Percentiles rank a stretch among this genome's conserved stretches.
phyloP scores from a whole-genome alignment of 2,329 filamentous ascomycete genomes.

The Ophiocordyceps camponoti-saundersi region DNA sequence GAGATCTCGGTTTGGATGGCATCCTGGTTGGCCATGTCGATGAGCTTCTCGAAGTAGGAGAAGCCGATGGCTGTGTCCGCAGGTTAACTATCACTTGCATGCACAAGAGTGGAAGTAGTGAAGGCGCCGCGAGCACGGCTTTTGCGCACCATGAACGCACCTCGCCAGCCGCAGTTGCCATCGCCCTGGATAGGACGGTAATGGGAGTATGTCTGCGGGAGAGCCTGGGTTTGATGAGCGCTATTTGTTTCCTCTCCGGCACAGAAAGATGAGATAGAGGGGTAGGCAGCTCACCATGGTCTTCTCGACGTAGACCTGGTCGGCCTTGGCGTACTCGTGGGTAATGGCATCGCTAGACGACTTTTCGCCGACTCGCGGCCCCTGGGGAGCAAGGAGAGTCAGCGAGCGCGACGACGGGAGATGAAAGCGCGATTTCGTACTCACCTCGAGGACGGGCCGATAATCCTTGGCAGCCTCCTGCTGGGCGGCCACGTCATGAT shows the following conservation, averaged over 20 bases:
- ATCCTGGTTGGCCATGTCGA: constrained; percentile 45
- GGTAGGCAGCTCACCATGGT: constrained; percentile 48
- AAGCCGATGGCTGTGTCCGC: constrained; percentile 63
- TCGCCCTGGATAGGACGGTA: constrained; percentile 82
- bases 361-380: constrained; percentile 65
- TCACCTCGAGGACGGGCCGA: constrained; percentile 38
- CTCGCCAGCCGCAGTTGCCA: constrained; percentile 95
- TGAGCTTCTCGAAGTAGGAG: constrained; percentile 76
- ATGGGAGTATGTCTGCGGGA: constrained; percentile 71
- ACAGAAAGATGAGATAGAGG: not conserved
- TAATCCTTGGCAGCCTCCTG: constrained; percentile 43
- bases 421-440: not conserved
- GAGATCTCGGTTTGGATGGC: constrained; percentile 54
- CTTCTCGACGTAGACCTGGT: constrained; percentile 72
- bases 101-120: too few species aligned
- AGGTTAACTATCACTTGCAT: not conserved
- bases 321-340: constrained; percentile 75
- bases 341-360: constrained; percentile 62
- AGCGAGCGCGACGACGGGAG: not conserved
- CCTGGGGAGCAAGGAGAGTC: constrained; percentile 30
- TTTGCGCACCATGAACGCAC: constrained; percentile 33
- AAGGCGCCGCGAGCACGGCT: not conserved
- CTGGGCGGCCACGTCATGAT: constrained; percentile 35
- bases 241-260: not conserved
- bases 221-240: constrained; percentile 32